phyloP scores from a whole-genome alignment of 1,139 yeast species.

The Lodderomyces pseudojiufengensis region DNA sequence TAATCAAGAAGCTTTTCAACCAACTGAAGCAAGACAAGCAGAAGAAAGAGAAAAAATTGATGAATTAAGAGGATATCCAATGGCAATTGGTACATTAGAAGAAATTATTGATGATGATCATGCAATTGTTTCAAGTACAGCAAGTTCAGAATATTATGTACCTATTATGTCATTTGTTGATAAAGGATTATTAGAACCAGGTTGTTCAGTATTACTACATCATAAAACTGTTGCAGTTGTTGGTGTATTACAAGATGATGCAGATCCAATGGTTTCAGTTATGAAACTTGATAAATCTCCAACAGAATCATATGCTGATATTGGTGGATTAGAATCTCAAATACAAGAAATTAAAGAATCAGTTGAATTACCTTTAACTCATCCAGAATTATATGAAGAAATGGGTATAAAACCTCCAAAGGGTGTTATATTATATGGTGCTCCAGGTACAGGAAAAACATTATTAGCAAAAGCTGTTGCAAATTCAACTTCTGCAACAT shows the following conservation, averaged over 20 bases:
- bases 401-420: slow-evolving; percentile 99
- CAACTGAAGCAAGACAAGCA: slow-evolving; percentile 93
- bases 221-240: slow-evolving; percentile 94
- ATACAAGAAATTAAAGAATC: slow-evolving; percentile 98
- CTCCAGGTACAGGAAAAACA: slow-evolving; percentile 99
- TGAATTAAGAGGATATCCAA: slow-evolving; percentile 93
- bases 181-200: slow-evolving; percentile 93
- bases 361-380: slow-evolving; percentile 94
- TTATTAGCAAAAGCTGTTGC: slow-evolving; percentile 97
- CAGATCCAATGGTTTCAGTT: slow-evolving; percentile 96
- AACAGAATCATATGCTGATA: slow-evolving; percentile 92
- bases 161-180: slow-evolving; percentile 96
- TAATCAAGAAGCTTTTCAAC: slow-evolving; percentile 91
- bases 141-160: slow-evolving; percentile 97
- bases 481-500: slow-evolving; percentile 94
- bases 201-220: slow-evolving; percentile 94
- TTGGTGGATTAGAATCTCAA: slow-evolving; percentile 95
- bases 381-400: slow-evolving; percentile 96
- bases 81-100: slow-evolving; percentile 94
- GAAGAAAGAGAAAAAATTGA: slow-evolving; percentile 95
- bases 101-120: slow-evolving; percentile 98
- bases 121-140: slow-evolving; percentile 93
- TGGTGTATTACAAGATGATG: slow-evolving; percentile 91
- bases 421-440: slow-evolving; percentile 97
- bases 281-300: slow-evolving; percentile 98